phyloP scores from a whole-genome alignment of 2,329 filamentous ascomycete species.

The Chaetomium globosum region DNA sequence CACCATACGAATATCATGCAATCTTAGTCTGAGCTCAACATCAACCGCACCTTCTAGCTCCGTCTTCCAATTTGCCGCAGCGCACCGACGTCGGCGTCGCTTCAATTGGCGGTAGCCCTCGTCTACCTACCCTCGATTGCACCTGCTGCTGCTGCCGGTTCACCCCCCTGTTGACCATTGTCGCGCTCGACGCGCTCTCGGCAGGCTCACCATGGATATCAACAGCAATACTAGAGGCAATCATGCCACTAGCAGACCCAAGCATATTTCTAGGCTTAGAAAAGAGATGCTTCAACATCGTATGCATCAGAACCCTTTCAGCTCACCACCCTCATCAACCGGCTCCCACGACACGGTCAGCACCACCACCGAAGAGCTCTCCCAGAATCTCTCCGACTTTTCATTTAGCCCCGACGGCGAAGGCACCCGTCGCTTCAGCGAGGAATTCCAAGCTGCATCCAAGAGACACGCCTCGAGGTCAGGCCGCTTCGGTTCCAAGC shows the following conservation, averaged over 20 bases:
- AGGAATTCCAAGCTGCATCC: slow-evolving; percentile 45
- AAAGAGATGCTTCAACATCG: slow-evolving; percentile 56
- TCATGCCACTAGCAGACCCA: slow-evolving; percentile 33
- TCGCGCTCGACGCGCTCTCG: slow-evolving; percentile 31
- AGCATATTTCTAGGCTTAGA: slow-evolving; percentile 38
- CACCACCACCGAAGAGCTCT: slow-evolving; percentile 56
- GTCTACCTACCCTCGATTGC: slow-evolving; percentile 2
- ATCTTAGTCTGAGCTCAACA: background rate
- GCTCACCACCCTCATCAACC: slow-evolving; percentile 61
- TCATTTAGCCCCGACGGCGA: slow-evolving; percentile 58
- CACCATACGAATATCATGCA: slow-evolving; percentile 11
- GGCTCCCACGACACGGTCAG: slow-evolving; percentile 61
- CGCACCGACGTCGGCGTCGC: background rate
- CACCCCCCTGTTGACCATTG: background rate
- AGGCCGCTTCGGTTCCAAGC: slow-evolving; percentile 37
- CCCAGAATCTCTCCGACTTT: slow-evolving; percentile 56
- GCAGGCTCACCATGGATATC: slow-evolving; percentile 35
- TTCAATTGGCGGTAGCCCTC: slow-evolving; percentile 8
- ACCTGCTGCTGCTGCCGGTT: slow-evolving; percentile 16
- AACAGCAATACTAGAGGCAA: slow-evolving; percentile 35
- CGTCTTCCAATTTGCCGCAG: background rate
- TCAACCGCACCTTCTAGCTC: slow-evolving; percentile 2
- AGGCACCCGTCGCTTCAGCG: slow-evolving; percentile 55
- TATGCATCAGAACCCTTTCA: slow-evolving; percentile 57
- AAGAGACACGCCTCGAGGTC: slow-evolving; percentile 33